Percentiles rank a stretch among this genome's conserved stretches.
These are phyloP conservation scores for Yamadazyma kitorensis DNA, from an alignment of 805 yeast genomes.

Conservation along the genomic window DNA sequence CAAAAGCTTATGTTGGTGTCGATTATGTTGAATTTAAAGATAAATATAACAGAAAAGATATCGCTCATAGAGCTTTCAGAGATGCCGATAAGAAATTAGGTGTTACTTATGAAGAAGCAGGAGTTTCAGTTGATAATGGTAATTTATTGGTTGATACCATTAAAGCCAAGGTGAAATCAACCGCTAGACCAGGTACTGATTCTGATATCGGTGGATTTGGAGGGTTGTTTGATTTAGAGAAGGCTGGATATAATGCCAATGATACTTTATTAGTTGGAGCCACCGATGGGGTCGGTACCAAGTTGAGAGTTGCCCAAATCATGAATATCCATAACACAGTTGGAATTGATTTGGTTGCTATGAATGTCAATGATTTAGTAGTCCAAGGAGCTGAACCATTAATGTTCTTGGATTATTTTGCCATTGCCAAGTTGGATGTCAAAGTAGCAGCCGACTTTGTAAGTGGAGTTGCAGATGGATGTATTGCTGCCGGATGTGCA, in stretches of 20 bases:
- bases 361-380: constrained; percentile 96
- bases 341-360: constrained; percentile 97
- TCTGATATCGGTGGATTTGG: constrained; percentile 99
- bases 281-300: constrained; percentile 99
- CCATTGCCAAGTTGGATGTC: constrained; percentile 88
- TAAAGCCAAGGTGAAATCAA: constrained; percentile 85
- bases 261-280: constrained; percentile 91
- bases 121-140: constrained; percentile 97
- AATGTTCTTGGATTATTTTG: constrained; percentile 92
- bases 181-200: constrained; percentile 94
- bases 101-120: constrained; percentile 91
- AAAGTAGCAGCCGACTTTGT: constrained; percentile 84
- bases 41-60: constrained; percentile 86
- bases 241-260: constrained; percentile 81
- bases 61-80: constrained; percentile 94
- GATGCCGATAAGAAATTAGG: constrained; percentile 34
- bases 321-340: constrained; percentile 92
- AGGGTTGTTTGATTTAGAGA: constrained; percentile 86
- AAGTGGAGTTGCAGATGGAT: constrained; percentile 94
- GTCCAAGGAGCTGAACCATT: constrained; percentile 99
- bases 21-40: constrained; percentile 67
- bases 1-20: constrained; percentile 83
- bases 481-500: constrained; percentile 94
- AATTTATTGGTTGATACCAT: constrained; percentile 86
- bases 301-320: constrained; percentile 89